Evolutionary conservation across 2,329 filamentous ascomycete genomes (phyloP).

Genomic region (Pyrenophora graminea): DNA sequence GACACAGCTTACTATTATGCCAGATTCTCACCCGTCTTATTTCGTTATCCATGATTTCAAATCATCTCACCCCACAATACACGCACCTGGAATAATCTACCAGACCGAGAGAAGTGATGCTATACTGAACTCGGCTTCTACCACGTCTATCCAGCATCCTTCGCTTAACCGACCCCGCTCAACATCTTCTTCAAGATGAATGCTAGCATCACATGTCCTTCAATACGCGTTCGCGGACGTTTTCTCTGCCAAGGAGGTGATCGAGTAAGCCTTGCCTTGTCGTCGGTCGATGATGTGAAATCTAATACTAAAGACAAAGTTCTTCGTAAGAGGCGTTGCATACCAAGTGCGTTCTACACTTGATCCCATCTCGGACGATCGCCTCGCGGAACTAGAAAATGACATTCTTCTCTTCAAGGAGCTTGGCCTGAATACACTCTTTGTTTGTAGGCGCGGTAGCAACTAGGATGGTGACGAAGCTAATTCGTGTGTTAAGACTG

Average conservation of each 20-base stretch:
- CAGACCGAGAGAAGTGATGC: too few relatives aligned
- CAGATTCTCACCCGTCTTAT: too few relatives aligned
- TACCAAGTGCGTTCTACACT: not conserved
- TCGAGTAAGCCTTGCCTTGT: not conserved
- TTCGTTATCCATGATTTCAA: too few relatives aligned
- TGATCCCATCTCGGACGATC: not conserved
- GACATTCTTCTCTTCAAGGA: conserved; percentile 15
- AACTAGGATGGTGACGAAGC: not conserved
- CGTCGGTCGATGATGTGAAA: not conserved
- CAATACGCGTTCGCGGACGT: not conserved
- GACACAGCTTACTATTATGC: too few relatives aligned
- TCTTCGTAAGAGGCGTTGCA: not conserved
- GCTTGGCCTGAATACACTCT: conserved; percentile 13
- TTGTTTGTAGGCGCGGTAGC: conserved; percentile 8
- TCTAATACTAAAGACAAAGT: not conserved
- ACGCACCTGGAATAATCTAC: too few relatives aligned
- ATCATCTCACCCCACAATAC: too few relatives aligned
- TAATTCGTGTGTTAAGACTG: conserved; percentile 1
- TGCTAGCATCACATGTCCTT: not conserved
- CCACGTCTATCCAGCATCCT: not conserved
- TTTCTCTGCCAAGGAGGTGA: not conserved
- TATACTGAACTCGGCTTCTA: not conserved
- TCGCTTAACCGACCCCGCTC: not conserved
- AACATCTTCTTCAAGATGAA: not conserved
- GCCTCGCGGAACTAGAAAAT: conserved; percentile 5